phyloP scores from a whole-genome alignment of 2,329 filamentous ascomycete genomes.

The Paecilomyces dactylethromorphus region DNA sequence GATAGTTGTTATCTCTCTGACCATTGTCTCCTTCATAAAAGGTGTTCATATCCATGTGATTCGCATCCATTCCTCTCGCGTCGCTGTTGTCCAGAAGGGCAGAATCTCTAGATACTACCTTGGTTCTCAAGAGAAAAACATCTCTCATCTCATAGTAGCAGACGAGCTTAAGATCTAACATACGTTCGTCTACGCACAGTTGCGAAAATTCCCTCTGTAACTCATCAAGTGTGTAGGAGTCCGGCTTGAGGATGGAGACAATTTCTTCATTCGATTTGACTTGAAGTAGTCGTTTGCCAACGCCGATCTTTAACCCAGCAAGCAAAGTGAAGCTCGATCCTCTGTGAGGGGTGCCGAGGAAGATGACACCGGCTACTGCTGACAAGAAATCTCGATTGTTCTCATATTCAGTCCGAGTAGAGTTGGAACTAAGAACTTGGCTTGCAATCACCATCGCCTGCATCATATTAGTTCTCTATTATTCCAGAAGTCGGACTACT shows the following conservation, averaged over 20 bases:
- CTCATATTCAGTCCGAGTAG: neutral
- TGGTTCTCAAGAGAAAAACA: neutral
- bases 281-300: neutral
- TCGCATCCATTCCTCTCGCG: neutral
- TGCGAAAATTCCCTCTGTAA: neutral
- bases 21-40: neutral
- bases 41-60: neutral
- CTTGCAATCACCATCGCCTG: neutral
- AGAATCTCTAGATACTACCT: neutral
- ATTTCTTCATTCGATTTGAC: neutral
- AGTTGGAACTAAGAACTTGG: neutral
- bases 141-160: neutral
- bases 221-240: neutral
- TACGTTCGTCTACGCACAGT: neutral
- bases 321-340: neutral
- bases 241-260: neutral
- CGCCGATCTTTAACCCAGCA: neutral
- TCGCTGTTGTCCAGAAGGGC: neutral
- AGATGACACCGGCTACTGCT: neutral
- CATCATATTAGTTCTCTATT: neutral
- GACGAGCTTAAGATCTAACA: neutral
- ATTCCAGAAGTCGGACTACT: neutral
- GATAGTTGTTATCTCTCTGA: neutral
- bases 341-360: neutral
- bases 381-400: neutral